Evolutionary conservation across 2,329 filamentous ascomycete genomes (phyloP), one percentile per base, ranked within the genome.

Genomic region (Paecilomyces variotii): DNA sequence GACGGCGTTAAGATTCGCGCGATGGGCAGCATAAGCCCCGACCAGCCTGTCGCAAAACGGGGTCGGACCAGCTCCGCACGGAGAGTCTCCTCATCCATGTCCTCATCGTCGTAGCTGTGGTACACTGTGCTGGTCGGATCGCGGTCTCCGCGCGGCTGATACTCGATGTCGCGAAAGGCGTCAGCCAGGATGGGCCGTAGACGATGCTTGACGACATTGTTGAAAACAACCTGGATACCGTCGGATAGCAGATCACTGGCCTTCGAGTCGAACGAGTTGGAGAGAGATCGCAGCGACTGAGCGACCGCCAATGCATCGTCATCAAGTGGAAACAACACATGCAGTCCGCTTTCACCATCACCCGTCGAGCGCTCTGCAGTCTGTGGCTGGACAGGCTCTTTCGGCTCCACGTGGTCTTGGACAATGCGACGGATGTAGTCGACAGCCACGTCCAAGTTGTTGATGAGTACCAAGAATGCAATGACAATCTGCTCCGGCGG

Each of bases 371-470:
- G 61, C 19, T 63, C 60, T 11, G 63, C 57, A 9, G 56, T 32
- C 2, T 63, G 39, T 45, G 39, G 64, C 55, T 5, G 64, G 57
- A 53, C 67, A 65, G 19, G 32, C 24, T 30, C 55, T 53, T 68
- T 70, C 2, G 66, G 62, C 55, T 74, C 79, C 27, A 92, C 78
- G 54, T 88, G 85, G 34, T 85, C 82, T 32, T 83, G 82, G 52
- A 97, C 87, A 65, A 99, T 97, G 57, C 93, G 88, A 14, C 85
- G 84, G 55, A 97, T 84, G 74, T 99, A 99, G 69, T 97, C 91
- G 62, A 90, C 90, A 9, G 91, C 88, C 60, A 96, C 84, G 71
- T 99, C 93, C 27, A 99, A 85, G 71, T 93, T 97, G 80, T 99
- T 99, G 74, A 97, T 91, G 53, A 97, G 82, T 25, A 97, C 87